Percentiles rank a stretch among this genome's conserved stretches.
Conservation (phyloP, 2,329 filamentous ascomycete species). For the Corynespora cassiicola region DNA sequence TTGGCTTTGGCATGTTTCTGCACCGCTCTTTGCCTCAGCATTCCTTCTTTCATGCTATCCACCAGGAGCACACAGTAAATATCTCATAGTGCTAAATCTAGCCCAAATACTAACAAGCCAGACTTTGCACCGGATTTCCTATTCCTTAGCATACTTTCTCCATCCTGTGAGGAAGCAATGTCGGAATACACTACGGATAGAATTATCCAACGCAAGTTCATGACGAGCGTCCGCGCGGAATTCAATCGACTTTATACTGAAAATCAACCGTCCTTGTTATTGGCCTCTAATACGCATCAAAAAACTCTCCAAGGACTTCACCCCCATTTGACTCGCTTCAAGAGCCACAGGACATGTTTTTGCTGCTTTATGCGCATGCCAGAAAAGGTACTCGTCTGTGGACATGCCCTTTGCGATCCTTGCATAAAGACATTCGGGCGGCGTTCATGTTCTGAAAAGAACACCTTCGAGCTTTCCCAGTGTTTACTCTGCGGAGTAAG, state of each 20-base stretch:
- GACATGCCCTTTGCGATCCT: slow-evolving; percentile 16
- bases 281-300: slow-evolving; percentile 1
- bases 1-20: slow-evolving; percentile 25
- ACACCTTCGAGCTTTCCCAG: slow-evolving; percentile 11
- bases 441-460: slow-evolving; percentile 8
- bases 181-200: slow-evolving; percentile 8
- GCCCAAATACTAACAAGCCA: slow-evolving; percentile 1
- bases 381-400: slow-evolving; percentile 18
- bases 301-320: slow-evolving; percentile 6
- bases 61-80: slow-evolving; percentile 25
- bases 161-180: slow-evolving; percentile 9
- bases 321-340: slow-evolving; percentile 11
- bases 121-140: slow-evolving; percentile 14
- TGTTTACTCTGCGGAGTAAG: slow-evolving; percentile 16
- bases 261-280: neutral
- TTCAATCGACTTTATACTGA: slow-evolving; percentile 1
- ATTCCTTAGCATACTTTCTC: slow-evolving; percentile 11
- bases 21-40: slow-evolving; percentile 30
- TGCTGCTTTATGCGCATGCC: slow-evolving; percentile 20
- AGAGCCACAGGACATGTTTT: slow-evolving; percentile 18
- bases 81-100: neutral
- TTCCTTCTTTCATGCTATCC: slow-evolving; percentile 30
- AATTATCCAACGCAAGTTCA: slow-evolving; percentile 11
- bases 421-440: slow-evolving; percentile 14
- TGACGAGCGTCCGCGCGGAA: slow-evolving; percentile 1